These are phyloP conservation scores for Coemansia sp. DNA, from an alignment of 192 early-diverging fungal genomes.

Conservation along the genomic window DNA sequence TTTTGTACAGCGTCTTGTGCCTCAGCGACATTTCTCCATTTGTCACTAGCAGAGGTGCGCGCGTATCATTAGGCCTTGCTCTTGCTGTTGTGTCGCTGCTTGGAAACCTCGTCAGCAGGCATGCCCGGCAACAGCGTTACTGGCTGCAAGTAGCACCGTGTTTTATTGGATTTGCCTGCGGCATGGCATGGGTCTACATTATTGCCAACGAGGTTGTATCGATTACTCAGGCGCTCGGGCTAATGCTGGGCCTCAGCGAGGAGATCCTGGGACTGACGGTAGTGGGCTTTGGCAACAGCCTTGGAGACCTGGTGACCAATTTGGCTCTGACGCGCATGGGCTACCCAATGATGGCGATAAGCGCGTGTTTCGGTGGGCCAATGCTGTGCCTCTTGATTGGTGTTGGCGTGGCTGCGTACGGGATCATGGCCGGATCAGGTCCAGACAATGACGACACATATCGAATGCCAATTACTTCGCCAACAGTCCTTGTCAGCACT, in stretches of 20 bases:
- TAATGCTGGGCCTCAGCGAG: conserved; percentile 77
- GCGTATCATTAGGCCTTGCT: not conserved
- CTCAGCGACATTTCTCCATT: conserved; percentile 8
- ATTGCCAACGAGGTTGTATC: conserved; percentile 91
- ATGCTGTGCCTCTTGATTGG: conserved; percentile 90
- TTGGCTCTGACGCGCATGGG: conserved; percentile 90
- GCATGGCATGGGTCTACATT: conserved; percentile 85
- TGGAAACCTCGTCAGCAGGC: conserved; percentile 23
- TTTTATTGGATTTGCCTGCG: conserved; percentile 76
- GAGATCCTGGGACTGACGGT: conserved; percentile 83
- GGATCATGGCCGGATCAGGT: conserved; percentile 55
- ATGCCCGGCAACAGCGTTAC: conserved; percentile 1
- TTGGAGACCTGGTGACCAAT: conserved; percentile 93
- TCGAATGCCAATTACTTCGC: conserved; percentile 62
- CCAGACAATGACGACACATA: conserved; percentile 56
- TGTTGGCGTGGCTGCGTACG: conserved; percentile 76
- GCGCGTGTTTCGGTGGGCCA: conserved; percentile 92
- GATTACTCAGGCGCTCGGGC: conserved; percentile 79
- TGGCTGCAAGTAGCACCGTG: conserved; percentile 46
- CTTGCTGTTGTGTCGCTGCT: conserved; percentile 15
- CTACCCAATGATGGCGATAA: conserved; percentile 92
- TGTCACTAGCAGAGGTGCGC: not conserved
- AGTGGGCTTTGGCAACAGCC: conserved; percentile 85
- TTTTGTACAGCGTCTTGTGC: conserved; percentile 27
- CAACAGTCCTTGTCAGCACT: conserved; percentile 72